These are phyloP conservation scores for Sabuloglossum arenarium DNA, from an alignment of 495 filamentous ascomycete genomes.

Conservation along the genomic window DNA sequence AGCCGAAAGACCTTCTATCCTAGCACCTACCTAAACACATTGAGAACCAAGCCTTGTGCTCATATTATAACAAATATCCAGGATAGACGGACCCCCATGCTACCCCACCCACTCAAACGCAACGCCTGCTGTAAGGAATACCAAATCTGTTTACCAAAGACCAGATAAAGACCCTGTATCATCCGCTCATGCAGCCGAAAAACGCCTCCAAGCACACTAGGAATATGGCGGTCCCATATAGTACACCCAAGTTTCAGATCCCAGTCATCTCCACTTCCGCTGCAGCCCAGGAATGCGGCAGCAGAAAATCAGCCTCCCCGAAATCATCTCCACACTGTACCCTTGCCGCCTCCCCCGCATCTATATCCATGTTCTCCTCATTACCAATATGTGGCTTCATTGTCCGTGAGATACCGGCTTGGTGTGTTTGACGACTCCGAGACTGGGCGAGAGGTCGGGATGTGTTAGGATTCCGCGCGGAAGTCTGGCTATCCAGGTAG, in stretches of 20 bases:
- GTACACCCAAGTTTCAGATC: not conserved
- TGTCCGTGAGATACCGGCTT: not conserved
- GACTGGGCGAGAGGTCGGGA: not conserved
- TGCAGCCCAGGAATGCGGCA: not conserved
- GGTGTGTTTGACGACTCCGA: not conserved
- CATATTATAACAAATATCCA: not conserved
- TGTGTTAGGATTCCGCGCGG: not conserved
- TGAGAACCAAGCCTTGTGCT: not conserved
- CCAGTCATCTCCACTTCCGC: slow-evolving; percentile 1
- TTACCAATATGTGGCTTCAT: not conserved
- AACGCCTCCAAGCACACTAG: not conserved
- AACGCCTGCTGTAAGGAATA: not conserved
- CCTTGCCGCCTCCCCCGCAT: not conserved
- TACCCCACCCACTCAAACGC: not conserved
- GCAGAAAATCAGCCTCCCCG: slow-evolving; percentile 49
- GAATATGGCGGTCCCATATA: not conserved
- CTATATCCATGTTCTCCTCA: not conserved
- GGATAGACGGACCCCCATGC: not conserved
- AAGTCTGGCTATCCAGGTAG: not conserved
- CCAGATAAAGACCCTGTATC: not conserved
- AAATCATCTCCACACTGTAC: slow-evolving; percentile 29
- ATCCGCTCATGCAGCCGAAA: not conserved
- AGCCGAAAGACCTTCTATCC: not conserved
- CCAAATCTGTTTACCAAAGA: not conserved
- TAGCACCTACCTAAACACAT: not conserved